Evolutionary conservation across 2,329 filamentous ascomycete species (phyloP), one percentile per base, ranked within the genome.

Genomic region (Aspergillus pseudoviridinutans): DNA sequence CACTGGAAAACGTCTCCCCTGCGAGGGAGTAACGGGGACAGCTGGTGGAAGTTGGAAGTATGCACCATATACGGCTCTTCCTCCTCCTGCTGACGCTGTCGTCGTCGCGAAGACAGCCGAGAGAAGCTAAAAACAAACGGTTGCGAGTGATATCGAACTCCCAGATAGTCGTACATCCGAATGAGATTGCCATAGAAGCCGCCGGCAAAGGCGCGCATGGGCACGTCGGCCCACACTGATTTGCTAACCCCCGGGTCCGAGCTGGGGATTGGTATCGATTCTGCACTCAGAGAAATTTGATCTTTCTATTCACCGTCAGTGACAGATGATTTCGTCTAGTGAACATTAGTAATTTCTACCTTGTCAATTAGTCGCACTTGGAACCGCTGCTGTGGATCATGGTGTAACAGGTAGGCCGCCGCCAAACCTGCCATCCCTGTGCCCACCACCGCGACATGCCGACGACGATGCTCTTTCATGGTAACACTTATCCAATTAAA

Each of bases 131-230:
- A 87, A 2, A 84, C 68, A 61, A 85, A 85, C 17, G 74, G 76
- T 54, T 82, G 76, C 12, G 76, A 71, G 44, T 78, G 76, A 58
- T 83, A 82, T 5, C 71, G 70, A 12, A 87, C 73, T 2, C 74
- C 77, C 3, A 87, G 70, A 61, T 84, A 74, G 27, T 80, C 73
- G 67, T 86, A 86, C 79, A 87, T 82, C 27, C 75, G 73, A 60
- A 76, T 78, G 51, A 87, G 70, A 59, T 85, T 83, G 50, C 70
- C 66, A 64, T 87, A 86, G 68, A 82, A 87, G 22, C 79, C 78
- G 9, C 73, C 77, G 14, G 77, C 77, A 59, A 82, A 80, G 6
- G 76, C 78, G 53, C 80, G 78, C 80, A 82, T 82, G 35, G 80
- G 80, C 44, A 82, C 66, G 67, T 82, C 79, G 42, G 80, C 69